Evolutionary conservation across 2,329 filamentous ascomycete genomes (phyloP).

Genomic region (Penicillium occitanis): DNA sequence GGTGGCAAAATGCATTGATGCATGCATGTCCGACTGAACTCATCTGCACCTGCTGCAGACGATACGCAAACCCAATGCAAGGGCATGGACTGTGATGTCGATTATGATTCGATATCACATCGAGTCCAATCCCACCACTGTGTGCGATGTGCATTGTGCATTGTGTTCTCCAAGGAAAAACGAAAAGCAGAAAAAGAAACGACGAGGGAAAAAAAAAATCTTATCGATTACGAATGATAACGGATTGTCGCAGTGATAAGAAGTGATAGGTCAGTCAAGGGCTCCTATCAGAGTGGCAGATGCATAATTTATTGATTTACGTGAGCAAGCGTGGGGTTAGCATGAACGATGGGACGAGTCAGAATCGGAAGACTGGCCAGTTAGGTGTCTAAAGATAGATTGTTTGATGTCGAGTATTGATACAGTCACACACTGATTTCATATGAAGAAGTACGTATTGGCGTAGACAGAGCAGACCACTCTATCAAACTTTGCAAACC

Average conservation of each 20-base stretch:
- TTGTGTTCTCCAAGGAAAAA: not conserved
- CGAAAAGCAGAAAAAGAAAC: not conserved
- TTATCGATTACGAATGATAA: constrained; percentile 14
- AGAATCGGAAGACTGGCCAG: not conserved
- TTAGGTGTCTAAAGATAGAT: not conserved
- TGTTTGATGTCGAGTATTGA: not conserved
- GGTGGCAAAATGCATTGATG: not conserved
- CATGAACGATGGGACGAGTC: constrained; percentile 1
- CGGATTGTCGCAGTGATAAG: not conserved
- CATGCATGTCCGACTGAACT: constrained; percentile 4
- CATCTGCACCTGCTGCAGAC: constrained; percentile 1
- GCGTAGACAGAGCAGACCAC: not conserved
- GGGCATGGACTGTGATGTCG: not conserved
- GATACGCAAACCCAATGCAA: constrained; percentile 5
- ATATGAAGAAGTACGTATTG: not conserved
- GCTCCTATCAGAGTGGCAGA: not conserved
- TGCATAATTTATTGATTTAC: constrained; percentile 1
- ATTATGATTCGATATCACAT: constrained; percentile 7
- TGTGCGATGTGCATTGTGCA: not conserved
- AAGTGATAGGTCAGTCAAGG: constrained; percentile 4
- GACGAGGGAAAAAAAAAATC: not conserved
- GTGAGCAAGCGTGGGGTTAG: not conserved
- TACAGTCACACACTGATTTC: not conserved
- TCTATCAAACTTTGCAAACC: not conserved
- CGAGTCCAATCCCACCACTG: not conserved